Conservation (phyloP, 1,284 basidiomycete genomes). For the Flammula alnicola region DNA sequence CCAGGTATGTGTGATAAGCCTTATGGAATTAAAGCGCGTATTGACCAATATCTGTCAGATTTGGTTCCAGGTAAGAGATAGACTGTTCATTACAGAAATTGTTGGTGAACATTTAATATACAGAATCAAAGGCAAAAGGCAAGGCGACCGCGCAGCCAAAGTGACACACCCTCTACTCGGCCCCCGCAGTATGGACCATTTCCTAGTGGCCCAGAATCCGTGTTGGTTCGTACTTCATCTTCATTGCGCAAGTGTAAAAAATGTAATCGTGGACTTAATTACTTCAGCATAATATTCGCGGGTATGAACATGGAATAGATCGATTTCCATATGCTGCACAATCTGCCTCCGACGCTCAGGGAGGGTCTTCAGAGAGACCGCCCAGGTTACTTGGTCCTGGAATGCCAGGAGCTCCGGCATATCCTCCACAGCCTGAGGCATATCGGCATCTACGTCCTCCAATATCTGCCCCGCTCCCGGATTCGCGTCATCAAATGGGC, state of each 20-base stretch:
- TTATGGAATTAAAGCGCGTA: constrained; percentile 25
- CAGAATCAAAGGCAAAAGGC: constrained; percentile 85
- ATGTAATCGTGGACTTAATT: too few relatives aligned
- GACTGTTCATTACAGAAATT: constrained; percentile 4
- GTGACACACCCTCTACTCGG: constrained; percentile 50
- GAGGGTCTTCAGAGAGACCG: constrained; percentile 35
- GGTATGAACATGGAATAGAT: constrained; percentile 24
- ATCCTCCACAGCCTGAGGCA: constrained; percentile 21
- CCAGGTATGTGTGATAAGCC: constrained; percentile 59
- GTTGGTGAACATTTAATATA: constrained; percentile 26
- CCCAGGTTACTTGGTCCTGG: constrained; percentile 62
- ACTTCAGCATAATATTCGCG: constrained; percentile 20
- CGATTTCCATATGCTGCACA: constrained; percentile 24
- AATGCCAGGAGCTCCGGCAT: constrained; percentile 50
- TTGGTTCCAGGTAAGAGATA: constrained; percentile 73
- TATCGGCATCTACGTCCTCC: too few relatives aligned
- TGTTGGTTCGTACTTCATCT: constrained; percentile 27
- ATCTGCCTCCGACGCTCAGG: constrained; percentile 17
- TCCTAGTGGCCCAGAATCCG: constrained; percentile 45
- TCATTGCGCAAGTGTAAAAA: too few relatives aligned
- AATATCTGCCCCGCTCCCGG: constrained; percentile 21
- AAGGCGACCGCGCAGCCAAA: constrained; percentile 62
- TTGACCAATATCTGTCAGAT: constrained; percentile 55
- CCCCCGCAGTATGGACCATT: constrained; percentile 67
- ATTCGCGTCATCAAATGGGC: constrained; percentile 16